These are phyloP conservation scores for Vitrella brassicaformis DNA, from an alignment of 73 alveolate species.

Conservation along the genomic window DNA sequence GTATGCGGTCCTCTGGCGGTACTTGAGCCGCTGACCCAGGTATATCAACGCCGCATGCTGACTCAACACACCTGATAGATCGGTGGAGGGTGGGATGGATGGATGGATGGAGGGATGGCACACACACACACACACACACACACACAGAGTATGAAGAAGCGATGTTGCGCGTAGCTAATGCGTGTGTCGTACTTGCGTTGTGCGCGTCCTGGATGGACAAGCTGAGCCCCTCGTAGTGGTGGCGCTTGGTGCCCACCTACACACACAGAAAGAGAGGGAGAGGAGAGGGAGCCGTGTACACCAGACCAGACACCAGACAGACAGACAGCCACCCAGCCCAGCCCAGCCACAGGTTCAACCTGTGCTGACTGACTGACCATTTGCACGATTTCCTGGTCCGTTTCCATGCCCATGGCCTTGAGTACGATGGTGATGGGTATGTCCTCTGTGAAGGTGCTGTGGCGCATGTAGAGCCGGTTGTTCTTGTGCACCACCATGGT, in stretches of 20 bases:
- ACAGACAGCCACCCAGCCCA: too few relatives aligned
- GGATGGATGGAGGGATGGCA: too few relatives aligned
- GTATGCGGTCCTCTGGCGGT: too few relatives aligned
- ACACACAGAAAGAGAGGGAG: too few relatives aligned
- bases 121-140: neutral
- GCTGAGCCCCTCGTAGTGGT: neutral
- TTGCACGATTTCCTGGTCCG: conserved; percentile 92
- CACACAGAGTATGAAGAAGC: conserved; percentile 1
- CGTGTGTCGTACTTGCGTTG: too few relatives aligned
- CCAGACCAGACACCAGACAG: too few relatives aligned
- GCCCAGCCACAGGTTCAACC: conserved; percentile 44
- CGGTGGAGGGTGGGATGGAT: too few relatives aligned
- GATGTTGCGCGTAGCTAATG: neutral
- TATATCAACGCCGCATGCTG: too few relatives aligned
- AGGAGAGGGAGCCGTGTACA: too few relatives aligned
- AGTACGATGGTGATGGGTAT: conserved; percentile 80
- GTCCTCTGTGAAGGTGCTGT: conserved; percentile 68
- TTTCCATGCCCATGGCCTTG: conserved; percentile 89
- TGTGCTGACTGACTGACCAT: conserved; percentile 90
- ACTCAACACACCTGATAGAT: too few relatives aligned
- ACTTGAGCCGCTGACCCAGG: too few relatives aligned
- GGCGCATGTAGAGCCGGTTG: conserved; percentile 59
- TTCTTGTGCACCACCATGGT: conserved; percentile 54
- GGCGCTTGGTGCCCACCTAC: neutral
- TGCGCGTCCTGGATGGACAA: neutral